Evolutionary conservation across 306 rosid genomes (phyloP).

Genomic region (Prunus armeniaca): DNA sequence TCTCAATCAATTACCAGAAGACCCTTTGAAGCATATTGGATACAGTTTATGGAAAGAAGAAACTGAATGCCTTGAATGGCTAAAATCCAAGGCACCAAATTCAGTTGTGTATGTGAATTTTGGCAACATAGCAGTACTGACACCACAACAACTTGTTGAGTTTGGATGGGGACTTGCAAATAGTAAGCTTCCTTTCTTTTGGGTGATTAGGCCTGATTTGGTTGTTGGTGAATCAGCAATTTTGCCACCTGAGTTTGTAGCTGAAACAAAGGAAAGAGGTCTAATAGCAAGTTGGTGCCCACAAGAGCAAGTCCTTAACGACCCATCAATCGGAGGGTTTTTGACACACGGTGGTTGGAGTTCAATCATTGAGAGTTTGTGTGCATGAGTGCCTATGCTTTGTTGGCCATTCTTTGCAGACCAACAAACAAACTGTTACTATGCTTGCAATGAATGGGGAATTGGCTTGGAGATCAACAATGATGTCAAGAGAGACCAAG

Average conservation of each 20-base stretch:
- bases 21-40: not conserved
- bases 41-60: slow-evolving; percentile 23
- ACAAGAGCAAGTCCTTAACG: slow-evolving; percentile 23
- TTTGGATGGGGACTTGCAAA: slow-evolving; percentile 20
- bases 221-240: not conserved
- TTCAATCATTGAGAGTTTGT: slow-evolving; percentile 13
- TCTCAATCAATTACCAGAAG: not conserved
- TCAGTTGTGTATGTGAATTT: slow-evolving; percentile 18
- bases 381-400: slow-evolving; percentile 22
- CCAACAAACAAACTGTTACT: slow-evolving; percentile 13
- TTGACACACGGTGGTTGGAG: slow-evolving; percentile 22
- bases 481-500: slow-evolving; percentile 21
- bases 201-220: slow-evolving; percentile 20
- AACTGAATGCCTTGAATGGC: slow-evolving; percentile 9
- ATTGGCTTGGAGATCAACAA: slow-evolving; percentile 20
- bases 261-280: not conserved
- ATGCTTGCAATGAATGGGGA: slow-evolving; percentile 10
- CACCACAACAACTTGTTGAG: not conserved
- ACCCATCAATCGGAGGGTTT: slow-evolving; percentile 12
- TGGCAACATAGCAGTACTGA: slow-evolving; percentile 2
- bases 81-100: not conserved
- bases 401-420: slow-evolving; percentile 12
- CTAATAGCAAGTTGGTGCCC: slow-evolving; percentile 17
- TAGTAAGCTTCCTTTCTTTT: slow-evolving; percentile 10
- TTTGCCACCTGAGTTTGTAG: not conserved